A percentile compares a stretch with the other conserved stretches of the same genome.
Evolutionary conservation across 495 filamentous ascomycete genomes (phyloP).

Genomic region (Trichoderma parareesei): DNA sequence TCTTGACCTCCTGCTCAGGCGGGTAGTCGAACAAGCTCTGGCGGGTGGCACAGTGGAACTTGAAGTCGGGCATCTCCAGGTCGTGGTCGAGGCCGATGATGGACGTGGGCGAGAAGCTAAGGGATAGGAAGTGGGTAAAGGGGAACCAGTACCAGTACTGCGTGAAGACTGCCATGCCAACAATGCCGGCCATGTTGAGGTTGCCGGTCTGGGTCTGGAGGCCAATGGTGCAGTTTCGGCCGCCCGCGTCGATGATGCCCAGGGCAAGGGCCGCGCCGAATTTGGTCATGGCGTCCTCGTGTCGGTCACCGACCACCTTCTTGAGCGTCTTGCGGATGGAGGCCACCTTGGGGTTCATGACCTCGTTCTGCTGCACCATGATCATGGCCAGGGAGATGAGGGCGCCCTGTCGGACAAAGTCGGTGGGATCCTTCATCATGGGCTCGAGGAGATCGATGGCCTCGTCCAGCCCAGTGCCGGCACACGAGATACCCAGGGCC

Average conservation of each 20-base stretch:
- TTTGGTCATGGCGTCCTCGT: constrained; percentile 99
- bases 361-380: constrained; percentile 93
- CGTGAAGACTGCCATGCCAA: constrained; percentile 95
- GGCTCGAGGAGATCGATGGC: constrained; percentile 95
- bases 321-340: constrained; percentile 75
- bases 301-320: constrained; percentile 88
- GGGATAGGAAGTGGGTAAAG: constrained; percentile 90
- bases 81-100: constrained; percentile 92
- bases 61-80: constrained; percentile 90
- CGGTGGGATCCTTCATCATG: constrained; percentile 98
- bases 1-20: constrained; percentile 88
- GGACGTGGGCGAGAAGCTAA: constrained; percentile 88
- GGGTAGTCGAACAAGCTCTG: constrained; percentile 98
- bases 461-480: constrained; percentile 92
- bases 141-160: constrained; percentile 99
- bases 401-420: constrained; percentile 98
- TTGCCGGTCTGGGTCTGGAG: constrained; percentile 97
- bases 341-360: constrained; percentile 84
- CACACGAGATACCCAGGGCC: constrained; percentile 96
- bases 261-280: constrained; percentile 90
- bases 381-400: constrained; percentile 95
- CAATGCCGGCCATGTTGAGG: constrained; percentile 93
- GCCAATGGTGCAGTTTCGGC: constrained; percentile 96
- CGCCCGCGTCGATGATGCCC: constrained; percentile 97
- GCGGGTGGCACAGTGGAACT: constrained; percentile 87